phyloP scores from a whole-genome alignment of 768 basidiomycete genomes.

The Tricholoma matsutake region DNA sequence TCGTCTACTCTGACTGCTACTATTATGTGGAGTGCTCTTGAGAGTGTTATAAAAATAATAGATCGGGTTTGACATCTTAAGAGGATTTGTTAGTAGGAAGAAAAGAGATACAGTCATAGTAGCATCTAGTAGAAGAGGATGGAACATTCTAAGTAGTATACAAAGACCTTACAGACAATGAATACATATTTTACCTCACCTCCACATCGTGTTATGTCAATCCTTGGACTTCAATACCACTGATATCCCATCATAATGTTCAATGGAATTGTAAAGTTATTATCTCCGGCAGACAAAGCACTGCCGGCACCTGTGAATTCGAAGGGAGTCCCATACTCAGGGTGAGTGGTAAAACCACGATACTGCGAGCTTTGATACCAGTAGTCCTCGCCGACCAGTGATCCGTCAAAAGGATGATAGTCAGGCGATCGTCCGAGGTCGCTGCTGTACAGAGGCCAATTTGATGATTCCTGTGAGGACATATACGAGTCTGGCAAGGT shows the following conservation, averaged over 20 bases:
- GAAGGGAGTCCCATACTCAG: neutral
- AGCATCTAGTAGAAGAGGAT: no score
- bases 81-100: no score
- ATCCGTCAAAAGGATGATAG: conserved; percentile 1
- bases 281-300: neutral
- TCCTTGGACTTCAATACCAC: neutral
- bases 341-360: neutral
- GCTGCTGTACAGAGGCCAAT: neutral
- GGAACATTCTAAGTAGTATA: no score
- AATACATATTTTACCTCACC: no score
- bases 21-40: no score
- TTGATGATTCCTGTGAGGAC: neutral
- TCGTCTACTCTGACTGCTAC: no score
- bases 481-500: no score
- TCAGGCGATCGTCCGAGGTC: conserved; percentile 1
- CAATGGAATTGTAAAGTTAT: neutral
- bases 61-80: no score
- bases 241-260: neutral
- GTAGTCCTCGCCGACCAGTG: neutral
- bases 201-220: no score
- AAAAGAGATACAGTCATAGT: no score
- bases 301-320: neutral
- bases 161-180: no score
- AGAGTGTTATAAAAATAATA: no score
- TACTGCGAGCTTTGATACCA: neutral